Conservation (phyloP, 257 asterid genomes). For the Scutellaria barbata region DNA sequence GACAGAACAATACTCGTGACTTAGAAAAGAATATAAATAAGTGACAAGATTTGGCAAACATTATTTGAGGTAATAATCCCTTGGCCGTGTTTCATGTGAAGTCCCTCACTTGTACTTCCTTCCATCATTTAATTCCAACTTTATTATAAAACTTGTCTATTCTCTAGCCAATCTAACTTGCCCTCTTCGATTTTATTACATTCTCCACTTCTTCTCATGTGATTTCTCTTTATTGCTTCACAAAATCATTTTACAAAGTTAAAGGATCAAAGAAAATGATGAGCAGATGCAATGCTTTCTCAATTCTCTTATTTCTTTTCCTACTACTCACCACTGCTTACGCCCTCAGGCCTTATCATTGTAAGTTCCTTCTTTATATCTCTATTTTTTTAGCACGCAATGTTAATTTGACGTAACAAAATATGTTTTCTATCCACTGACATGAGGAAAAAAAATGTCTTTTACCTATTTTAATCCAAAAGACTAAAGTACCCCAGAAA, state of each 20-base stretch:
- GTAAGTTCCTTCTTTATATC: conserved; percentile 36
- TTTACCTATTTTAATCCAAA: too few species aligned
- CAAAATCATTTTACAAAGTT: not conserved
- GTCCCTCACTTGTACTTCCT: conserved; percentile 51
- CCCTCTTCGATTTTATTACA: not conserved
- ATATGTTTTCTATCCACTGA: too few species aligned
- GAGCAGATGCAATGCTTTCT: conserved; percentile 30
- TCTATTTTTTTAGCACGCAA: not conserved
- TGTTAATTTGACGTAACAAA: too few species aligned
- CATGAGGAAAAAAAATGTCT: too few species aligned
- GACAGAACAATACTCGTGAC: conserved; percentile 65
- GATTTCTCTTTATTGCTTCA: not conserved
- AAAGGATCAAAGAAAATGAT: conserved; percentile 32
- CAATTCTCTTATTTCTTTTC: conserved; percentile 44
- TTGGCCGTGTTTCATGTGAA: conserved; percentile 78
- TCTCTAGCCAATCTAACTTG: conserved; percentile 10
- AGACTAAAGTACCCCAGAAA: too few species aligned
- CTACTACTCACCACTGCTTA: conserved; percentile 46
- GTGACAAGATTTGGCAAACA: too few species aligned
- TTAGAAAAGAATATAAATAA: conserved; percentile 27
- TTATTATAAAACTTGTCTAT: conserved; percentile 33
- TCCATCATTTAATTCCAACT: conserved; percentile 49
- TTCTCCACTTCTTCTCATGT: conserved; percentile 4
- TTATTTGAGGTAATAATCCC: too few species aligned
- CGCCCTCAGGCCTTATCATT: conserved; percentile 66